Percentiles rank a stretch among this genome's conserved stretches.
These are phyloP conservation scores for Salix exigua DNA, from an alignment of 345 rosid species.

Conservation along the genomic window DNA sequence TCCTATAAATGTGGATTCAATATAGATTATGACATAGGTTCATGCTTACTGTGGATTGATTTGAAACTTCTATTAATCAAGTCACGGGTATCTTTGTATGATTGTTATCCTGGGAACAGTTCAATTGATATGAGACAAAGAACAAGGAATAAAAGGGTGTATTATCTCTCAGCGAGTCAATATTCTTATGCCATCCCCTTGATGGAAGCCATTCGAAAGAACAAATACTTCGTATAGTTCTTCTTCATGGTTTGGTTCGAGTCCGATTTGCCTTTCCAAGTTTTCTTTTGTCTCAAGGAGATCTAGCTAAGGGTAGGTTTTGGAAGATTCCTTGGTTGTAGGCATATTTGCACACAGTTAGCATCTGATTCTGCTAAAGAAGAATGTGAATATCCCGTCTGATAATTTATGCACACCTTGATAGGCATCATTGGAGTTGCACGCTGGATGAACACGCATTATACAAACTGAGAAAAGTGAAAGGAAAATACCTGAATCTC, in stretches of 20 bases:
- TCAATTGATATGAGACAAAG: background rate
- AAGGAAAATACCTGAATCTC: constrained; percentile 52
- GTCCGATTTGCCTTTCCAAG: constrained; percentile 1
- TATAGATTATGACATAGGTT: background rate
- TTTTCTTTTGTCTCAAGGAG: constrained; percentile 8
- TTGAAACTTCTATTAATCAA: background rate
- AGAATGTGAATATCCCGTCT: constrained; percentile 31
- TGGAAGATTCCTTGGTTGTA: constrained; percentile 14
- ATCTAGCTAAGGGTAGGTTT: constrained; percentile 1
- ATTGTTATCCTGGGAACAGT: background rate
- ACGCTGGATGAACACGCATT: constrained; percentile 3
- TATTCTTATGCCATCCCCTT: background rate
- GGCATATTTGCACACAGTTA: constrained; percentile 2
- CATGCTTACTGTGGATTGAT: background rate
- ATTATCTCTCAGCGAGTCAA: background rate
- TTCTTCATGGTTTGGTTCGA: background rate
- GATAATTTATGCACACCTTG: background rate
- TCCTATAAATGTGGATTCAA: background rate
- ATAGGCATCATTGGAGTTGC: background rate
- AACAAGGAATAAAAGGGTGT: constrained; percentile 4
- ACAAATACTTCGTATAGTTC: constrained; percentile 23
- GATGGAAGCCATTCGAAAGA: constrained; percentile 17
- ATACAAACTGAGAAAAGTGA: background rate
- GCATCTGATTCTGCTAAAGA: constrained; percentile 24
- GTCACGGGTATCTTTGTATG: constrained; percentile 11